Conservation (phyloP, 2,329 filamentous ascomycete species). For the Paramyrothecium roridum region DNA sequence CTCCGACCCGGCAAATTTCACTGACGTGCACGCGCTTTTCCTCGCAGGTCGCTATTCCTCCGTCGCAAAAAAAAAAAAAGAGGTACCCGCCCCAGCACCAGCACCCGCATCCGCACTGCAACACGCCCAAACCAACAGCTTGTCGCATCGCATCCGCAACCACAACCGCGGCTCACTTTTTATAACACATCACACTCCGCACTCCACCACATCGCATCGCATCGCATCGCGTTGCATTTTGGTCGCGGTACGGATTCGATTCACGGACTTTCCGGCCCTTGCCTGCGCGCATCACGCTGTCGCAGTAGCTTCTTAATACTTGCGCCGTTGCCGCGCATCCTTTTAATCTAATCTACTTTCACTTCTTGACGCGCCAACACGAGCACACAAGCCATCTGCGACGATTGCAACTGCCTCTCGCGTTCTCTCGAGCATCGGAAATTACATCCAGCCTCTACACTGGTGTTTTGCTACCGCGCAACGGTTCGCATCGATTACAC, state of each 20-base stretch:
- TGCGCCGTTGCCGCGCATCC: too few relatives aligned
- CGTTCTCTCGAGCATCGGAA: too few relatives aligned
- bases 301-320: too few relatives aligned
- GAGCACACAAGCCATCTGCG: too few relatives aligned
- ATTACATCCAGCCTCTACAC: too few relatives aligned
- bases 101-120: background rate
- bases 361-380: background rate
- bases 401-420: too few relatives aligned
- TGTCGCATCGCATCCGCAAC: background rate
- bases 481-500: too few relatives aligned
- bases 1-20: conserved; percentile 39
- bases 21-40: conserved; percentile 45
- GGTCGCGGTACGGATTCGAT: too few relatives aligned
- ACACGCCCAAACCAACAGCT: too few relatives aligned
- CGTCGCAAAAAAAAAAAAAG: conserved; percentile 12
- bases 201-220: conserved; percentile 5
- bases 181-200: conserved; percentile 5
- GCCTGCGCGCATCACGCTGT: too few relatives aligned
- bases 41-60: conserved; percentile 31
- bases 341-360: background rate
- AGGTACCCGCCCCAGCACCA: conserved; percentile 12
- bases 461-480: too few relatives aligned
- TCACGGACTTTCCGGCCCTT: too few relatives aligned
- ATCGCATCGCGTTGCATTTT: conserved; percentile 6
- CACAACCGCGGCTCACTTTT: conserved; percentile 3